Base-by-base conservation (phyloP, 2,329 filamentous ascomycete genomes). In the Diaporthe citrichinensis region DNA sequence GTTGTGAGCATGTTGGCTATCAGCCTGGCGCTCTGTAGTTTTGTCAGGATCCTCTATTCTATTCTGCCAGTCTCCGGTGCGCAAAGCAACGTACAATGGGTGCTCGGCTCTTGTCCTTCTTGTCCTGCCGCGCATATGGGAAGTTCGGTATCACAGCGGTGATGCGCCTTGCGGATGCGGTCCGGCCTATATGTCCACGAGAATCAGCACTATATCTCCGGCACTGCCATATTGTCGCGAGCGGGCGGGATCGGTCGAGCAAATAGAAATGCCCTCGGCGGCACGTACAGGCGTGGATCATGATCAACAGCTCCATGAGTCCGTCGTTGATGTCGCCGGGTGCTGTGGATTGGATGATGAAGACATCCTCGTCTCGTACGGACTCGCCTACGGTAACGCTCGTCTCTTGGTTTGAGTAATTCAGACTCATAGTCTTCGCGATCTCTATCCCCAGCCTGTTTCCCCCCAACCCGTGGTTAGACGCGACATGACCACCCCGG, bases 1-100 rank as follows among this genome's bases (percentile, higher is more conserved):
- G 95, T 97, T 84, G 98, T 95, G 74, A 98, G 90, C 96, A 98
- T 98, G 86, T 98, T 98, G 75, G 96, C 96, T 86, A 98, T 97
- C 73, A 98, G 89, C 84, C 97, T 97, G 31, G 96, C 96, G 57
- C 94, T 97, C 73, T 75, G 58, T 58, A 31, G 31, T 57, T 1
- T 20, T 55, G 71, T 73, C 34, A 65, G 55, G 23, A 36, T 6
- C 5, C 36, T 55, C n/a, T 67, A 14, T 12, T 25, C 23, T 20
- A 28, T 9, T 41, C 12, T n/a, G 71, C 57, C 58, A 36, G 4
- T 39, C 9, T 55, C 44, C 5, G 34, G 15, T 28, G 51, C 44
- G 36, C 23, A 25, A 5, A 14, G 39, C 23, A 58, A 58, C 73
- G 31, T 62, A 75, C 73, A 84, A 98, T 99, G 55, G 97, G 96